Base-by-base conservation (phyloP, 148 eudicot genomes). In the Mesembryanthemum crystallinum region DNA sequence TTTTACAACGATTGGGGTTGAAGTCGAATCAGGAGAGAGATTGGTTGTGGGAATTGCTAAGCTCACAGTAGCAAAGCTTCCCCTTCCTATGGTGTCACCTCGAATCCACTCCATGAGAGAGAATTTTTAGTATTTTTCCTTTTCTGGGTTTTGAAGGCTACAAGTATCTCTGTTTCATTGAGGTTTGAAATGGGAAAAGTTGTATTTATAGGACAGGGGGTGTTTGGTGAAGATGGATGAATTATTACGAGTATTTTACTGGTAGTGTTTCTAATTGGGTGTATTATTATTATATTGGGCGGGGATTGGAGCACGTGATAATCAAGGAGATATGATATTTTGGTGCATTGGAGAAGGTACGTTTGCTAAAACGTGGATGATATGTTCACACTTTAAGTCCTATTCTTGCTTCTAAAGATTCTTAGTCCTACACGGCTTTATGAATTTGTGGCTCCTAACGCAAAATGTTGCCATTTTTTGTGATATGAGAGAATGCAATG, bases 21-120 rank as follows among this genome's bases (percentile, higher is more conserved):
- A n/a, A n/a, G n/a, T n/a, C n/a, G n/a, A 79, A 75, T 66, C 20
- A 4, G 28, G n/a, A 21, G 57, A 10, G 13, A 69, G 68, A 30
- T 61, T 76, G 52, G 76, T 61, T 64, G 51, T 87, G 57, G 92
- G 81, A 55, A 81, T 81, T 0, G 90, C 96, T 43, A 92, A 69
- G 73, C 67, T 89, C 0, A 94, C 97, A 3, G 85, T 84, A 0
- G 87, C 98, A 62, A 92, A 94, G 81, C 95, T 94, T 57, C 98
- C 98, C 52, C 80, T 88, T 5, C 98, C 98, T 25, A 94, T 68
- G n/a, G 60, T 70, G 14, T 78, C 80, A 28, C 97, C 97, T 24
- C 97, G 85, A 63, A 92, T n/a, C 96, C 37, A 94, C 86, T 89
- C 91, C 98, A 93, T 93, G 8, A 18, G 45, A 32, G 45, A 33